Percentiles rank a stretch among this genome's conserved stretches.
Conservation (phyloP, 164 flowering plant genomes). For the Vitis cinerea region DNA sequence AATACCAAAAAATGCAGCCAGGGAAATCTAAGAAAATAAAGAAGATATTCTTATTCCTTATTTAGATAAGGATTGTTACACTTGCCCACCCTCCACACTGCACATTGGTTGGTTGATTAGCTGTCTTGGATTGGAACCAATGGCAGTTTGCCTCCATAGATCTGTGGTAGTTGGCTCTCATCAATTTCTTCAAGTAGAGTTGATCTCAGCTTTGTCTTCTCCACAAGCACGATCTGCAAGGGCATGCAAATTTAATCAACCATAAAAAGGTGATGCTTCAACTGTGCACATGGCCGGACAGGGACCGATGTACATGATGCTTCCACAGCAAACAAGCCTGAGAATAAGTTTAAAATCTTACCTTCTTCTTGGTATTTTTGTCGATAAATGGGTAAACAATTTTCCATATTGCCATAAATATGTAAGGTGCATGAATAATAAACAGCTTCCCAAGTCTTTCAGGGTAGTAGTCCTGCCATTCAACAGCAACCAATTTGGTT, state of each 20-base stretch:
- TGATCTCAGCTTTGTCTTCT: slow-evolving; percentile 49
- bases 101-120: not conserved
- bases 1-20: too few relatives aligned
- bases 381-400: slow-evolving; percentile 74
- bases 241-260: too few relatives aligned
- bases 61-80: too few relatives aligned
- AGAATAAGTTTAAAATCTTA: slow-evolving; percentile 12
- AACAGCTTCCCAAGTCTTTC: slow-evolving; percentile 79
- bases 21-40: too few relatives aligned
- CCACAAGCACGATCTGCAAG: slow-evolving; percentile 70
- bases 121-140: slow-evolving; percentile 60
- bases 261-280: too few relatives aligned
- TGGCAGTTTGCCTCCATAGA: slow-evolving; percentile 65
- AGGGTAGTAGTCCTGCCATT: slow-evolving; percentile 75
- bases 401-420: slow-evolving; percentile 79
- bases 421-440: slow-evolving; percentile 63
- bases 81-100: too few relatives aligned
- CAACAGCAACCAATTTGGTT: not conserved
- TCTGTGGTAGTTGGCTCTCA: slow-evolving; percentile 66
- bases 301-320: not conserved
- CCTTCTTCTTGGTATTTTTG: slow-evolving; percentile 73
- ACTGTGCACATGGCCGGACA: too few relatives aligned
- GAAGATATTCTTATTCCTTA: too few relatives aligned
- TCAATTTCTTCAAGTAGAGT: slow-evolving; percentile 68
- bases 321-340: too few relatives aligned